These are phyloP conservation scores for Aegle marmelos DNA, from an alignment of 345 rosid genomes.

Conservation along the genomic window DNA sequence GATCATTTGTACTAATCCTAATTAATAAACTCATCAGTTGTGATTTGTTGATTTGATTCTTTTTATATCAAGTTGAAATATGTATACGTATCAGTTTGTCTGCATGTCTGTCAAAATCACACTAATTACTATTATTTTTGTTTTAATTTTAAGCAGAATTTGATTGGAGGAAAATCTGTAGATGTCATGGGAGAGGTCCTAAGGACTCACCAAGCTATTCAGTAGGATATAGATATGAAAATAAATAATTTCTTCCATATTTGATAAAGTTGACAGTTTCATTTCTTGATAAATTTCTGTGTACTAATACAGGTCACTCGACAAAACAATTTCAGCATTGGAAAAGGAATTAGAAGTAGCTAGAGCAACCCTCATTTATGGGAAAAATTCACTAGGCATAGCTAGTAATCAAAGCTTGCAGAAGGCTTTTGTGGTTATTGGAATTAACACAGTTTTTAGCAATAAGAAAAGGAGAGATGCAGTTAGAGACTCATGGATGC, in stretches of 20 bases:
- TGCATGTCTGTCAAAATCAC: background rate
- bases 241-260: background rate
- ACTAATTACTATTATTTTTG: background rate
- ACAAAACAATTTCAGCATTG: constrained; percentile 60
- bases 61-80: background rate
- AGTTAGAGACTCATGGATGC: constrained; percentile 81
- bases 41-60: background rate
- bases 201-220: constrained; percentile 66
- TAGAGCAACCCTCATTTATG: constrained; percentile 26
- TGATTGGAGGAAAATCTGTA: constrained; percentile 53
- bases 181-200: constrained; percentile 65
- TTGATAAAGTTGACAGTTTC: background rate
- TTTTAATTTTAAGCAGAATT: constrained; percentile 34
- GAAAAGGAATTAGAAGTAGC: constrained; percentile 63
- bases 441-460: constrained; percentile 90
- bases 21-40: no score
- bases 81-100: background rate
- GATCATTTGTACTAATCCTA: background rate
- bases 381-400: constrained; percentile 10
- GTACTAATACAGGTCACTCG: constrained; percentile 47
- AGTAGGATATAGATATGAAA: constrained; percentile 32
- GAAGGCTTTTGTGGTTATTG: constrained; percentile 78
- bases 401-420: constrained; percentile 41
- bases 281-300: background rate
- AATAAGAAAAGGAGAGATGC: constrained; percentile 82